Evolutionary conservation across 169 alveolate genomes (phyloP).

Genomic region (Plasmodium vivax): DNA sequence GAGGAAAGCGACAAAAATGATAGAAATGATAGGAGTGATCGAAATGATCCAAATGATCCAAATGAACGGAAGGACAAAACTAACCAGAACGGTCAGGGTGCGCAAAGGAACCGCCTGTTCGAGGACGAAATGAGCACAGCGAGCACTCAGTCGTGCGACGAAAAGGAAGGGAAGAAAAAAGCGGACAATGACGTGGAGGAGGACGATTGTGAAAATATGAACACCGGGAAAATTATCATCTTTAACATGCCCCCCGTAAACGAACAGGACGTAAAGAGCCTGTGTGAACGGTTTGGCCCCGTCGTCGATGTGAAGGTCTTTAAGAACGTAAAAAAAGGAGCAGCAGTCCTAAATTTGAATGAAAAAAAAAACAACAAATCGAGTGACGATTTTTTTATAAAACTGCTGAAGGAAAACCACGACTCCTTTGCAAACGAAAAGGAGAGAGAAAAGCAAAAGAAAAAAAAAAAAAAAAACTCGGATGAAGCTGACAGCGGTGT

Average conservation of each 20-base stretch:
- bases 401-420: slow-evolving; percentile 40
- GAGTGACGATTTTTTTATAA: slow-evolving; percentile 54
- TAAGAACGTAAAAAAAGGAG: slow-evolving; percentile 41
- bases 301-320: slow-evolving; percentile 76
- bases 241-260: slow-evolving; percentile 66
- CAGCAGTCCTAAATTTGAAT: slow-evolving; percentile 29
- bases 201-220: slow-evolving; percentile 38
- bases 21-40: too few species aligned
- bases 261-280: slow-evolving; percentile 62
- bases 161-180: not conserved
- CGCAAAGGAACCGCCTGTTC: not conserved
- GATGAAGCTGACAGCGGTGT: not conserved
- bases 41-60: too few species aligned
- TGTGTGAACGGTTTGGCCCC: slow-evolving; percentile 74
- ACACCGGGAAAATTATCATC: slow-evolving; percentile 71
- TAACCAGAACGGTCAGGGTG: not conserved
- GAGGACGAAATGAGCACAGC: not conserved
- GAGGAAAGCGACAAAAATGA: not conserved
- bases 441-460: not conserved
- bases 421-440: not conserved
- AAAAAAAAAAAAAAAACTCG: not conserved
- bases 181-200: slow-evolving; percentile 1
- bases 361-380: slow-evolving; percentile 23
- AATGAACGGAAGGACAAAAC: not conserved
- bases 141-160: not conserved